Evolutionary conservation across 495 filamentous ascomycete species (phyloP).

Genomic region (Aspergillus affinis): DNA sequence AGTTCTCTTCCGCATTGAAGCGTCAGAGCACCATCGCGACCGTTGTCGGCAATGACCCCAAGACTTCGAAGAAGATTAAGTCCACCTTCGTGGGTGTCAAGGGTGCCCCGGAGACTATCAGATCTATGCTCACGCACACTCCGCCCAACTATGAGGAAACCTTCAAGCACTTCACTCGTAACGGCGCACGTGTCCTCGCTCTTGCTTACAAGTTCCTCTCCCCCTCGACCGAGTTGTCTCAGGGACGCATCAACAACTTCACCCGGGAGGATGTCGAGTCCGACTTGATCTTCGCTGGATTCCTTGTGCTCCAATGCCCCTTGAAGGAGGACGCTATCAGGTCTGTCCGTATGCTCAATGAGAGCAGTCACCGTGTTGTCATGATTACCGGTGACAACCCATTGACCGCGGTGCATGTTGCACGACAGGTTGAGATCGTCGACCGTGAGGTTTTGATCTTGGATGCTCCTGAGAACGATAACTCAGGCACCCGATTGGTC

Average conservation of each 20-base stretch:
- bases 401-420: conserved; percentile 93
- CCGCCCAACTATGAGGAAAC: conserved; percentile 95
- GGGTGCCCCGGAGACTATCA: conserved; percentile 94
- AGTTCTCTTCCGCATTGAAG: conserved; percentile 96
- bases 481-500: conserved; percentile 75
- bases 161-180: conserved; percentile 95
- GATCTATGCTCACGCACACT: conserved; percentile 80
- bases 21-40: conserved; percentile 92
- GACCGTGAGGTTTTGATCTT: conserved; percentile 94
- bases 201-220: conserved; percentile 92
- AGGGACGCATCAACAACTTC: conserved; percentile 84
- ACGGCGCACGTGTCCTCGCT: conserved; percentile 88
- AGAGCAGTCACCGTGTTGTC: conserved; percentile 95
- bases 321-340: conserved; percentile 96
- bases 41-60: conserved; percentile 63
- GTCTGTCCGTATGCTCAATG: conserved; percentile 94
- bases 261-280: conserved; percentile 90
- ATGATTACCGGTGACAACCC: conserved; percentile 99
- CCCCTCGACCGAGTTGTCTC: conserved; percentile 73
- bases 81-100: conserved; percentile 93
- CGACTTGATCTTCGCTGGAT: conserved; percentile 84
- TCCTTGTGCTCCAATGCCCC: conserved; percentile 92
- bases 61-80: conserved; percentile 68
- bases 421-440: conserved; percentile 93
- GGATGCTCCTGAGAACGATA: conserved; percentile 89